Base-by-base conservation (phyloP, 495 filamentous ascomycete genomes). In the Aspergillus taichungensis region DNA sequence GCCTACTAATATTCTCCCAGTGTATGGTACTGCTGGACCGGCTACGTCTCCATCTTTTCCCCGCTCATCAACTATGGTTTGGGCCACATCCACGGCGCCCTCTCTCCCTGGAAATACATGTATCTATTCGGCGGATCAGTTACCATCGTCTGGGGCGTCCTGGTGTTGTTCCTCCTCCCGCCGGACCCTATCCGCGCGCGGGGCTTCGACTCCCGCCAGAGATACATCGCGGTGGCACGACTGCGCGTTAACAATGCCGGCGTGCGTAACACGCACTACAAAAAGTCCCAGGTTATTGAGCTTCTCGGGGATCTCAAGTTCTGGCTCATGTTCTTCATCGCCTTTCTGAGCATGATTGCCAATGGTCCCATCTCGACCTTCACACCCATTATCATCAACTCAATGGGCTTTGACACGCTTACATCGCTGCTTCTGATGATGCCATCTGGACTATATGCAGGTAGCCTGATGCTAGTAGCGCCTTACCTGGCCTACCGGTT, bases 181-280 rank as follows among this genome's bases (percentile, higher is more conserved):
- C 59, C 75, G 42, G 72, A 66, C 27, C 73, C 68, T 6, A 51
- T 72, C 34, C 61, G 55, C 33, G 68, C 71, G 6, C 56, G 54
- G 11, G 66, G 64, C 29, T 63, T 72, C 35, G 54, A 49, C 9
- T 55, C 65, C 5, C 52, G 69, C 10, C 62, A 80, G 45, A 73
- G 71, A 6, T 57, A 73, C 28, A 66, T 75, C 50, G 63, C 64
- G 6, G 64, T 78, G 30, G 71, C 75, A 48, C 62, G 75, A 34
- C 62, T 76, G 18, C 64, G 66, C 0, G 40, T 30, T 12, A 36
- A 63, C 59, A 39, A 76, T 71, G 42, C 67, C 69, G 50, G 71
- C 63, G 41, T 76, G 66, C 44, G 61, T 70, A 27, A 71, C 67
- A 45, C 75, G 35, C 62, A 67, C 24, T 77, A 75, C 49, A 74